These are phyloP conservation scores for Ascochyta fabae DNA, from an alignment of 2,329 filamentous ascomycete species.

Conservation along the genomic window DNA sequence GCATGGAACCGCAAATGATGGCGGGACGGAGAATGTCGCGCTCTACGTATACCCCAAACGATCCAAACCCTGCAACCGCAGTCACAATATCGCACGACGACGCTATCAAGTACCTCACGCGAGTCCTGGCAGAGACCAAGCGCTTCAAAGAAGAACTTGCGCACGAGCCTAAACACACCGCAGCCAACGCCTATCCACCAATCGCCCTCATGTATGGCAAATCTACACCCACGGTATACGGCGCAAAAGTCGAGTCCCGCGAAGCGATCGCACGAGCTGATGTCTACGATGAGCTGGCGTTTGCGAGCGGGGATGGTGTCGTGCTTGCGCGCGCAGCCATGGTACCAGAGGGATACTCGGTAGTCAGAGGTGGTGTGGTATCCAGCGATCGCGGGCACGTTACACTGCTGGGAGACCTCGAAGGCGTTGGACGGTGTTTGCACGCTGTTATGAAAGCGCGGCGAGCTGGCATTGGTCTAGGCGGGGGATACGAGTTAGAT, in stretches of 20 bases:
- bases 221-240: conserved; percentile 82
- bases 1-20: conserved; percentile 58
- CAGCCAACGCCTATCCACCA: conserved; percentile 79
- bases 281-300: conserved; percentile 84
- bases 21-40: conserved; percentile 36
- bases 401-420: conserved; percentile 82
- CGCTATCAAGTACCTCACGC: conserved; percentile 72
- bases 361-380: conserved; percentile 75
- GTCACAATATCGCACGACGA: conserved; percentile 62
- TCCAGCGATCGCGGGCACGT: conserved; percentile 86
- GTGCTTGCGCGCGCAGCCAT: conserved; percentile 85
- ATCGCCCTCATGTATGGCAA: conserved; percentile 86
- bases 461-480: conserved; percentile 78
- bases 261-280: conserved; percentile 79
- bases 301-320: conserved; percentile 87
- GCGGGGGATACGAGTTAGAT: conserved; percentile 67
- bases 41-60: conserved; percentile 26
- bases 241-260: conserved; percentile 73
- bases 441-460: conserved; percentile 70
- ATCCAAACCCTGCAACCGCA: conserved; percentile 43
- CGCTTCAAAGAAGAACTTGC: conserved; percentile 78
- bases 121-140: conserved; percentile 74
- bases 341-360: conserved; percentile 78
- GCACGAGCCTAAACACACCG: conserved; percentile 65
- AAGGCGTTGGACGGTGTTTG: conserved; percentile 78